These are phyloP conservation scores for Monascus purpureus DNA, from an alignment of 495 filamentous ascomycete species.

Conservation along the genomic window DNA sequence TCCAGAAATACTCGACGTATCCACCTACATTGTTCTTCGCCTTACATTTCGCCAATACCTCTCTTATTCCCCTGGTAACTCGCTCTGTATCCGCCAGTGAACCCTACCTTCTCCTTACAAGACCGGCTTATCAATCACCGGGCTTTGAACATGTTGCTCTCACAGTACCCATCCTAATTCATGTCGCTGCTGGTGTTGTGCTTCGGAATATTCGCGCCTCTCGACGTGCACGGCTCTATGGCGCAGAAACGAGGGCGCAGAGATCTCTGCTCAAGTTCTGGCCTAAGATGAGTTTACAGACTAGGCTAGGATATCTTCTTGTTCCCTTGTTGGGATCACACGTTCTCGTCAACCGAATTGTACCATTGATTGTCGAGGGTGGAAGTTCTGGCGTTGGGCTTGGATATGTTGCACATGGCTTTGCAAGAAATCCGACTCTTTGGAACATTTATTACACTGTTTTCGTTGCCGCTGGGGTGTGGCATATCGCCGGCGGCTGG, in stretches of 20 bases:
- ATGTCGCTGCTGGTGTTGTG: slow-evolving; percentile 51
- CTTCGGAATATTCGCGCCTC: slow-evolving; percentile 61
- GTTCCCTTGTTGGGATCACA: slow-evolving; percentile 52
- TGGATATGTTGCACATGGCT: slow-evolving; percentile 74
- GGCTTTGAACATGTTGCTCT: slow-evolving; percentile 32
- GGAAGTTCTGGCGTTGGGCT: slow-evolving; percentile 71
- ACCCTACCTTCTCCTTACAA: slow-evolving; percentile 45
- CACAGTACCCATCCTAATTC: slow-evolving; percentile 30
- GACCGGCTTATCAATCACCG: slow-evolving; percentile 67
- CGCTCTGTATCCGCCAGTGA: slow-evolving; percentile 38
- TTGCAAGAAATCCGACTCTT: slow-evolving; percentile 51
- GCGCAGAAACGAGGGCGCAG: slow-evolving; percentile 37
- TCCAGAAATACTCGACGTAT: slow-evolving; percentile 82
- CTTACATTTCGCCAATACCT: slow-evolving; percentile 70
- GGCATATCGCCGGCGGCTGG: slow-evolving; percentile 74
- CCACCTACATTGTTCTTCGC: slow-evolving; percentile 65
- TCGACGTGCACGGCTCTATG: slow-evolving; percentile 54
- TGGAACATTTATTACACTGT: slow-evolving; percentile 51
- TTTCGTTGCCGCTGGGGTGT: slow-evolving; percentile 54
- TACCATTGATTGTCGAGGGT: slow-evolving; percentile 63
- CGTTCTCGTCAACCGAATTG: slow-evolving; percentile 51
- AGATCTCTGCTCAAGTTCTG: slow-evolving; percentile 32
- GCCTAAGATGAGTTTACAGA: slow-evolving; percentile 54
- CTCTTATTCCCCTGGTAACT: slow-evolving; percentile 53
- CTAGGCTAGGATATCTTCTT: slow-evolving; percentile 52